A percentile compares a stretch with the other conserved stretches of the same genome.
These are phyloP conservation scores for Aquilaria yunnanensis DNA, from an alignment of 345 rosid species.

Conservation along the genomic window DNA sequence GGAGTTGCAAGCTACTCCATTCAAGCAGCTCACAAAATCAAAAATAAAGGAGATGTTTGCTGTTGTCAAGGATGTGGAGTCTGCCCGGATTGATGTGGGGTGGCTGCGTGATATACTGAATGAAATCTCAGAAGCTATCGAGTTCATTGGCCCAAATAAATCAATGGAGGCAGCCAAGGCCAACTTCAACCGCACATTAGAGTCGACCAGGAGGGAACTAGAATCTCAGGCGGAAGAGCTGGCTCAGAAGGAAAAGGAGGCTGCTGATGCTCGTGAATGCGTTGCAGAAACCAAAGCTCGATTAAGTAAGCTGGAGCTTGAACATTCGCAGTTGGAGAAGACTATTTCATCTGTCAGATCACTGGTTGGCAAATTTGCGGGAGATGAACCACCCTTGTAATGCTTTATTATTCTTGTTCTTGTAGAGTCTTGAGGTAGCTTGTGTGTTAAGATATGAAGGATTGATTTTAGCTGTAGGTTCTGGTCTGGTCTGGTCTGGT, in stretches of 20 bases:
- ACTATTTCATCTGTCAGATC: constrained; percentile 24
- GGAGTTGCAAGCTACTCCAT: constrained; percentile 54
- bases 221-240: constrained; percentile 37
- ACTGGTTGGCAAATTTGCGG: constrained; percentile 42
- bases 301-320: constrained; percentile 39
- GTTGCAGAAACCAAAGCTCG: constrained; percentile 29
- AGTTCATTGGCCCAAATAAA: constrained; percentile 37
- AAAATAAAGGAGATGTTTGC: constrained; percentile 61
- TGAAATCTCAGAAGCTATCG: constrained; percentile 46
- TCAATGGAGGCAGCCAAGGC: constrained; percentile 34
- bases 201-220: constrained; percentile 41
- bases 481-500: too few species aligned
- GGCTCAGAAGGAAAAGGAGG: constrained; percentile 40
- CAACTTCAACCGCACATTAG: constrained; percentile 29
- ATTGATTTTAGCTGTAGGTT: too few species aligned
- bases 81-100: constrained; percentile 48
- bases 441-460: too few species aligned
- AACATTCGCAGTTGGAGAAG: constrained; percentile 30
- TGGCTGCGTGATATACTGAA: constrained; percentile 58
- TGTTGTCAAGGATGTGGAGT: constrained; percentile 74
- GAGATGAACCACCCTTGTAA: constrained; percentile 55
- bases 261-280: constrained; percentile 24
- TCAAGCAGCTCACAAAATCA: constrained; percentile 52
- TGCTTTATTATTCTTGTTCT: not conserved
- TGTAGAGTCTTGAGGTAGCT: too few species aligned